Conservation (phyloP, 148 eudicot genomes). For the Diospyros lotus region DNA sequence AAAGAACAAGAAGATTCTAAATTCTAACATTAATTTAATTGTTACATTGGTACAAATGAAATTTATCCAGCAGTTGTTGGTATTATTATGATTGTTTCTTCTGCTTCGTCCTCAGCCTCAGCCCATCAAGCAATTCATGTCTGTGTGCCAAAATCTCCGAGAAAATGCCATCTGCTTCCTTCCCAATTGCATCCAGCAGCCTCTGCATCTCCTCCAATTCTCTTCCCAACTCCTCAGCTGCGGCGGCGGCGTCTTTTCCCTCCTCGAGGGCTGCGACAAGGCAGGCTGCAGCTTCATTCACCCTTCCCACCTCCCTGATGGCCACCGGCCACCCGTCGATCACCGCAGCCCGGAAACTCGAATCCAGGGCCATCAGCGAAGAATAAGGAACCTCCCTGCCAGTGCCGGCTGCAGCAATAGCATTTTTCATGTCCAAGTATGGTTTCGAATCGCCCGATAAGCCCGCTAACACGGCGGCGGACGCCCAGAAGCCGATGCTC, state of each 20-base stretch:
- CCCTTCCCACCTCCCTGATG: slow-evolving; percentile 44
- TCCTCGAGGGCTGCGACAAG: slow-evolving; percentile 11
- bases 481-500: slow-evolving; percentile 26
- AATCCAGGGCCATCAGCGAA: slow-evolving; percentile 18
- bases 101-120: slow-evolving; percentile 13
- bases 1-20: too few species aligned
- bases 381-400: slow-evolving; percentile 7
- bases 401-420: not conserved
- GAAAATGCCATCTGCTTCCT: slow-evolving; percentile 34
- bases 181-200: slow-evolving; percentile 23
- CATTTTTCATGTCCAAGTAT: slow-evolving; percentile 16
- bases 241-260: slow-evolving; percentile 5
- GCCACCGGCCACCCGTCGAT: slow-evolving; percentile 1
- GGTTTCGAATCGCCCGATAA: slow-evolving; percentile 22
- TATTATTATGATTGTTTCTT: too few species aligned
- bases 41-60: too few species aligned
- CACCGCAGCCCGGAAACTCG: slow-evolving; percentile 10
- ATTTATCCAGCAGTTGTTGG: too few species aligned
- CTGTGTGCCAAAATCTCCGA: slow-evolving; percentile 39
- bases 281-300: slow-evolving; percentile 26
- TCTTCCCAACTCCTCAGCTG: slow-evolving; percentile 20
- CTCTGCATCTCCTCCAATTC: slow-evolving; percentile 31
- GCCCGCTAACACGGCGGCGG: slow-evolving; percentile 32
- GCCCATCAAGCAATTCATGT: slow-evolving; percentile 35
- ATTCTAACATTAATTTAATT: too few species aligned